Evolutionary conservation across 179 eudicot species (phyloP).

Genomic region (Heliamphora pulchella): DNA sequence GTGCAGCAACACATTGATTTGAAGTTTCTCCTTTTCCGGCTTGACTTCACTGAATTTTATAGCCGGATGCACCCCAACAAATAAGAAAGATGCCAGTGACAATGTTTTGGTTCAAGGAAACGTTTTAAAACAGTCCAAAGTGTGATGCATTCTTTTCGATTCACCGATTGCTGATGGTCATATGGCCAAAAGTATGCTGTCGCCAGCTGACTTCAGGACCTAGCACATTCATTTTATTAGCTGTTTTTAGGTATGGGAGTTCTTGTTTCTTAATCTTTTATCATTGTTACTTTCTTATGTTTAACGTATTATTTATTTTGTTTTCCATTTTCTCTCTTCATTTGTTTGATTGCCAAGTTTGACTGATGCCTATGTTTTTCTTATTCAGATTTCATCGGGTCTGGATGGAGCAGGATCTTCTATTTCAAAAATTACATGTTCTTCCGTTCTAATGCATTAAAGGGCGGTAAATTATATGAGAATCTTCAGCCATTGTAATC

Average conservation of each 20-base stretch:
- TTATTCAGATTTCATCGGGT: constrained; percentile 17
- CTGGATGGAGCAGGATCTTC: constrained; percentile 8
- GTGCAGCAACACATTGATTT: constrained; percentile 85
- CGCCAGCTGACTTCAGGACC: constrained; percentile 18
- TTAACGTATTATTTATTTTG: not conserved
- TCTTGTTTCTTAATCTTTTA: constrained; percentile 2
- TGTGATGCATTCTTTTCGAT: not conserved
- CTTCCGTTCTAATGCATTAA: too few relatives aligned
- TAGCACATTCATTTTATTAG: not conserved
- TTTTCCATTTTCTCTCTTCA: not conserved
- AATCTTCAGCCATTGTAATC: too few relatives aligned
- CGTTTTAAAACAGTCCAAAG: not conserved
- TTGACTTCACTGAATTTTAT: constrained; percentile 88
- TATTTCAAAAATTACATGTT: too few relatives aligned
- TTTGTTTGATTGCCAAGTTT: not conserved
- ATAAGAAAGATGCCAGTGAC: constrained; percentile 14
- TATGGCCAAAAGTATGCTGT: constrained; percentile 4
- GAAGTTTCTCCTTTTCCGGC: constrained; percentile 88
- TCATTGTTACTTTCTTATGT: not conserved
- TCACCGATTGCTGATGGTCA: constrained; percentile 1
- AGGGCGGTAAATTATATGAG: too few relatives aligned
- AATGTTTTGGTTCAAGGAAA: constrained; percentile 10
- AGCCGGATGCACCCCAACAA: constrained; percentile 41
- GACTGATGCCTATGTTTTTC: not conserved
- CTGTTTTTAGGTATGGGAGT: constrained; percentile 15